phyloP scores from a whole-genome alignment of 352 stramenopile species.

The Phytophthora quininea region DNA sequence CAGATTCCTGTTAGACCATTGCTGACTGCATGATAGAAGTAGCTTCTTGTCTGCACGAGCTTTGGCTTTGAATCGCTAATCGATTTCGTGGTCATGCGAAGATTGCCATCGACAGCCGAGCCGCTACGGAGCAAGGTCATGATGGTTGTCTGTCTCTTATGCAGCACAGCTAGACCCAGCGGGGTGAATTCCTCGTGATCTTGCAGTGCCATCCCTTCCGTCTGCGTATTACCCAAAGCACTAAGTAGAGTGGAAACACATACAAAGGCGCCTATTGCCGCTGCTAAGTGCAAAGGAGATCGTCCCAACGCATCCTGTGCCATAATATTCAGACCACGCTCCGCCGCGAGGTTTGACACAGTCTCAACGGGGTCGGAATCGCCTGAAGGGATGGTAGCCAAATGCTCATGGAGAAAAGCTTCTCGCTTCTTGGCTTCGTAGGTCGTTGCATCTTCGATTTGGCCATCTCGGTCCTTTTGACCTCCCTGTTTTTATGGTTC shows the following conservation, averaged over 20 bases:
- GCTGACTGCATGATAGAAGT: slow-evolving; percentile 81
- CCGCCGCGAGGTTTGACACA: slow-evolving; percentile 67
- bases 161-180: slow-evolving; percentile 55
- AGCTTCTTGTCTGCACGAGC: slow-evolving; percentile 47
- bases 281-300: slow-evolving; percentile 66
- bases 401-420: slow-evolving; percentile 41
- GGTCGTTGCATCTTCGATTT: slow-evolving; percentile 14
- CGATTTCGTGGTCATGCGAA: slow-evolving; percentile 35
- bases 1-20: slow-evolving; percentile 75
- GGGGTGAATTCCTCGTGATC: slow-evolving; percentile 62
- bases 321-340: slow-evolving; percentile 47
- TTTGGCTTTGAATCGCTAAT: slow-evolving; percentile 13
- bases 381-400: slow-evolving; percentile 44
- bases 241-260: slow-evolving; percentile 70
- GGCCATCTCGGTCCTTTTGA: slow-evolving; percentile 41
- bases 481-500: slow-evolving; percentile 30
- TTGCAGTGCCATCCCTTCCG: slow-evolving; percentile 45
- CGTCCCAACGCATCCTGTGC: slow-evolving; percentile 56
- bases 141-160: slow-evolving; percentile 75
- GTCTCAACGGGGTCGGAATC: slow-evolving; percentile 80
- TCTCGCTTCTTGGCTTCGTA: slow-evolving; percentile 60
- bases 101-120: slow-evolving; percentile 55
- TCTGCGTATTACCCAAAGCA: slow-evolving; percentile 17
- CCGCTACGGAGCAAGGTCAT: slow-evolving; percentile 77
- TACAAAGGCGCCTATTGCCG: slow-evolving; percentile 78